Percentiles rank a stretch among this genome's conserved stretches.
phyloP scores from a whole-genome alignment of 1,284 basidiomycete species.

The Puccinia hordei region DNA sequence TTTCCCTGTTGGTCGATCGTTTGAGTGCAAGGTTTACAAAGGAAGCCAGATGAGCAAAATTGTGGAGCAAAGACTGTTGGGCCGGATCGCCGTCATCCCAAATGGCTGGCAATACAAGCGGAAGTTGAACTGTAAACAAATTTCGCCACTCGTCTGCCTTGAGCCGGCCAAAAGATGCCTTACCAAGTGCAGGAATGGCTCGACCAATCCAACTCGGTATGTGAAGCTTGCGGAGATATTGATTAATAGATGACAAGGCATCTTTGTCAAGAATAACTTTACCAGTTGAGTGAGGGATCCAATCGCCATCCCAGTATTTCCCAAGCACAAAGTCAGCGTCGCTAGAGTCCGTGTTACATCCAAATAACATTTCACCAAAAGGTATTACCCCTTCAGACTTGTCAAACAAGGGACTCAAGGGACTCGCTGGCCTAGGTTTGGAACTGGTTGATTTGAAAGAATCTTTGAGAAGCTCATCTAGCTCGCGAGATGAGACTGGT shows the following conservation, averaged over 20 bases:
- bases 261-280: constrained; percentile 10
- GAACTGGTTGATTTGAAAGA: neutral
- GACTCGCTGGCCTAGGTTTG: neutral
- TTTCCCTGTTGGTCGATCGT: neutral
- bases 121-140: constrained; percentile 23
- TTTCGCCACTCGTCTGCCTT: constrained; percentile 46
- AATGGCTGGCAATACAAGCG: constrained; percentile 7
- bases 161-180: constrained; percentile 28
- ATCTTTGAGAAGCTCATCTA: neutral
- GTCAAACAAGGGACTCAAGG: neutral
- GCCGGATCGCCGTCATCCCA: constrained; percentile 5
- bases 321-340: constrained; percentile 16
- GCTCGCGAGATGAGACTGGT: neutral
- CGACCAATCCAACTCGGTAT: constrained; percentile 33
- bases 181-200: constrained; percentile 35
- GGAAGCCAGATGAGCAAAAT: constrained; percentile 38
- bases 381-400: neutral
- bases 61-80: constrained; percentile 9
- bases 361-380: constrained; percentile 8
- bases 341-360: neutral
- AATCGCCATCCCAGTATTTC: constrained; percentile 28
- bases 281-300: constrained; percentile 1
- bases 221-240: neutral
- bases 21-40: constrained; percentile 25
- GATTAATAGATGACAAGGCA: constrained; percentile 19